Evolutionary conservation across 805 yeast species (phyloP).

Genomic region (Metschnikowia lunata): DNA sequence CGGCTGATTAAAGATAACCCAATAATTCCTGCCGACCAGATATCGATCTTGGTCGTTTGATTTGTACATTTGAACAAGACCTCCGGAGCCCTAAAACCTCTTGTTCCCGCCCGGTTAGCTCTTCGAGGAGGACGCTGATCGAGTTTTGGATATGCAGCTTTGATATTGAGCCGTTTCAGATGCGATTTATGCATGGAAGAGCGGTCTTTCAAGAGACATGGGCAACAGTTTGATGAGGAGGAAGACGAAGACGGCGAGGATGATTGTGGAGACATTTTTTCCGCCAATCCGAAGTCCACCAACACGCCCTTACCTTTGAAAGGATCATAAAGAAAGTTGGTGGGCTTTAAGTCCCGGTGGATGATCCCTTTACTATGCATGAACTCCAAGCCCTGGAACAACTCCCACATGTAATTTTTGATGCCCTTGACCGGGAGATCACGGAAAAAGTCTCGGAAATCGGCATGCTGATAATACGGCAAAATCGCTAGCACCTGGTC

Average conservation of each 20-base stretch:
- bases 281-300: slow-evolving; percentile 93
- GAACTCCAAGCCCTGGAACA: slow-evolving; percentile 69
- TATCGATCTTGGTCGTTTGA: slow-evolving; percentile 77
- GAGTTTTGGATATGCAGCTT: slow-evolving; percentile 71
- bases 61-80: slow-evolving; percentile 81
- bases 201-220: slow-evolving; percentile 47
- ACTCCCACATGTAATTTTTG: slow-evolving; percentile 72
- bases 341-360: slow-evolving; percentile 46
- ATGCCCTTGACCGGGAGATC: slow-evolving; percentile 78
- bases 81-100: slow-evolving; percentile 95
- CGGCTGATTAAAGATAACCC: slow-evolving; percentile 71
- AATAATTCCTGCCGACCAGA: slow-evolving; percentile 92
- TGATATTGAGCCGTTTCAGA: slow-evolving; percentile 25
- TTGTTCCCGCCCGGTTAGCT: slow-evolving; percentile 95
- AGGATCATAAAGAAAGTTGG: slow-evolving; percentile 68
- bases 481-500: slow-evolving; percentile 93
- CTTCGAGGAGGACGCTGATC: slow-evolving; percentile 86
- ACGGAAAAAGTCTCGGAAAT: slow-evolving; percentile 81
- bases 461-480: slow-evolving; percentile 88
- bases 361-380: slow-evolving; percentile 45
- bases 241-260: slow-evolving; percentile 9
- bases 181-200: slow-evolving; percentile 14
- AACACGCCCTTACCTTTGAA: slow-evolving; percentile 68
- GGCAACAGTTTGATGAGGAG: slow-evolving; percentile 40
- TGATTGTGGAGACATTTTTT: slow-evolving; percentile 31